phyloP scores from a whole-genome alignment of 148 eudicot species.

The Pharnaceum exiguum region DNA sequence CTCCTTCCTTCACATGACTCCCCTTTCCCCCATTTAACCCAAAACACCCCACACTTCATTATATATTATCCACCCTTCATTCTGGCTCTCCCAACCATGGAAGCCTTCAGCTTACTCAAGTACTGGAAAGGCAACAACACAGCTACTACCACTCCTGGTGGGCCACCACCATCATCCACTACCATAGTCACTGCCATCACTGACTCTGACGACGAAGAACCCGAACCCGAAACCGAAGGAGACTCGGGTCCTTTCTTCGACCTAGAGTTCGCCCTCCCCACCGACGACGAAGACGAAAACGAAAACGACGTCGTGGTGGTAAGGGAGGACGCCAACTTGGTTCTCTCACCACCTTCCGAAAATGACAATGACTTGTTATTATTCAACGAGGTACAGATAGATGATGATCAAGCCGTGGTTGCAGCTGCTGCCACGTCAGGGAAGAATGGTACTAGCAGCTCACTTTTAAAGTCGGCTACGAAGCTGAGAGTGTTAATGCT shows the following conservation, averaged over 20 bases:
- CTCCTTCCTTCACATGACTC: conserved; percentile 19
- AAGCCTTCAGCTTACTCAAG: conserved; percentile 74
- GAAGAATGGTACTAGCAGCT: conserved; percentile 17
- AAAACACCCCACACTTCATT: not conserved
- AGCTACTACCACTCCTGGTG: conserved; percentile 1
- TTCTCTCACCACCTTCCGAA: no score
- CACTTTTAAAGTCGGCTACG: conserved; percentile 45
- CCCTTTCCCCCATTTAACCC: not conserved
- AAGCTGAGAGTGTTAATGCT: conserved; percentile 57
- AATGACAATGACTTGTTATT: no score
- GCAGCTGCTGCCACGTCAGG: conserved; percentile 17
- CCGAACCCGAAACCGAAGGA: conserved; percentile 18
- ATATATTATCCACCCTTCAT: not conserved
- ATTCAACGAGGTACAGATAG: no score
- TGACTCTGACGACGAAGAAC: conserved; percentile 20
- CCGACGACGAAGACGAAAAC: conserved; percentile 15
- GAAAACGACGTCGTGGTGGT: not conserved
- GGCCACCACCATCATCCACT: conserved; percentile 6
- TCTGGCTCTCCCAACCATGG: conserved; percentile 91
- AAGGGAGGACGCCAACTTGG: no score
- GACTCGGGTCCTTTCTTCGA: conserved; percentile 83
- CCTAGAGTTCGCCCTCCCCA: conserved; percentile 55
- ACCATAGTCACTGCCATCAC: conserved; percentile 23
- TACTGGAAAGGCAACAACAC: conserved; percentile 42
- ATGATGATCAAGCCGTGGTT: no score